Percentiles rank a stretch among this genome's conserved stretches.
phyloP scores from a whole-genome alignment of 768 basidiomycete species.

The Tylopilus cervinicoccineus region DNA sequence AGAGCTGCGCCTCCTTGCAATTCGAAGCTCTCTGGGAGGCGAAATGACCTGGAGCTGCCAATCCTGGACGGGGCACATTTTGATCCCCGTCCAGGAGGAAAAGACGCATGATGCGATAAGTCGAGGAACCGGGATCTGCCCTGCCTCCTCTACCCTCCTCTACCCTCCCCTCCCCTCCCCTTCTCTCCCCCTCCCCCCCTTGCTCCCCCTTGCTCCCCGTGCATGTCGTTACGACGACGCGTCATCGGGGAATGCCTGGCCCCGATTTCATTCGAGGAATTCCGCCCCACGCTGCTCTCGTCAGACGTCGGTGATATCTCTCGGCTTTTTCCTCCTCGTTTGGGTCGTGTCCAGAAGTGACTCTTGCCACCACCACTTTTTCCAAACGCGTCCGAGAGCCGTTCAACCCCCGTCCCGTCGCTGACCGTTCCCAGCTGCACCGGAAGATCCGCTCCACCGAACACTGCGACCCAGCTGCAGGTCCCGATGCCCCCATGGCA shows the following conservation, averaged over 20 bases:
- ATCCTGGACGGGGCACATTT: background rate
- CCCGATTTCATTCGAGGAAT: no score
- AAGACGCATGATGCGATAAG: background rate
- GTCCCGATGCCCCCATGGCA: background rate
- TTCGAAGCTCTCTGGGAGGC: constrained; percentile 17
- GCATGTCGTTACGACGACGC: background rate
- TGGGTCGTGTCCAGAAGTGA: background rate
- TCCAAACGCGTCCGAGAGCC: constrained; percentile 14
- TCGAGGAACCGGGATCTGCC: constrained; percentile 10
- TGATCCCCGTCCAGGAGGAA: constrained; percentile 23
- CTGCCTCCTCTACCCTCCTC: background rate
- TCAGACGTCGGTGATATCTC: constrained; percentile 2
- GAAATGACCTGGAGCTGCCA: constrained; percentile 19
- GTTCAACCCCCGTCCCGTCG: constrained; percentile 14
- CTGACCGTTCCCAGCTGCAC: constrained; percentile 10
- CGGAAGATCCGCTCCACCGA: constrained; percentile 22
- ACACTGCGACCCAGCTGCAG: constrained; percentile 11
- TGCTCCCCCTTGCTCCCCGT: background rate
- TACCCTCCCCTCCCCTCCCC: background rate
- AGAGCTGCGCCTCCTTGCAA: constrained; percentile 4
- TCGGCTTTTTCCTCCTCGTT: constrained; percentile 1
- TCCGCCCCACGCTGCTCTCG: no score
- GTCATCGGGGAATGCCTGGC: background rate
- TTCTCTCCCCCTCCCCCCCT: background rate
- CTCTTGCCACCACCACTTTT: constrained; percentile 3